Evolutionary conservation across 768 basidiomycete genomes (phyloP).

Genomic region (Pulveroboletus sp.): DNA sequence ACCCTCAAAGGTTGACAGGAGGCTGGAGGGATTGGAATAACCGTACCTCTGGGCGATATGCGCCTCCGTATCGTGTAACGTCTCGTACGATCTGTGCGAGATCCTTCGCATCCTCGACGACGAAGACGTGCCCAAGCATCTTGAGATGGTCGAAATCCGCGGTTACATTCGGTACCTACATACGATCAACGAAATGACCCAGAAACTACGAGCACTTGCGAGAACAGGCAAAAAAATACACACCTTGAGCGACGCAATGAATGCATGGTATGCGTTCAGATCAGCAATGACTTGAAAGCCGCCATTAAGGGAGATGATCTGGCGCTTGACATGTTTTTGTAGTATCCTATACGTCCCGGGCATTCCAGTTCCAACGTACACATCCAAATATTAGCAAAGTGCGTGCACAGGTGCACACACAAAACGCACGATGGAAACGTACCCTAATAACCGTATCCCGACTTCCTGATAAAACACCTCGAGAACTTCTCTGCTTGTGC

Average conservation of each 20-base stretch:
- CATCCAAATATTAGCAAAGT: not conserved
- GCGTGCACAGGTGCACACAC: not conserved
- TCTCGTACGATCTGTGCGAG: slow-evolving; percentile 94
- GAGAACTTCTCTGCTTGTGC: slow-evolving; percentile 91
- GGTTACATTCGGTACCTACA: slow-evolving; percentile 68
- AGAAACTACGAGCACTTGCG: not conserved
- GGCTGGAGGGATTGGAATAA: not conserved
- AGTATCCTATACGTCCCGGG: slow-evolving; percentile 43
- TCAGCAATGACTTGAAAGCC: slow-evolving; percentile 97
- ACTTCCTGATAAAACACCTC: slow-evolving; percentile 99
- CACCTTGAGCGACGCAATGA: slow-evolving; percentile 80
- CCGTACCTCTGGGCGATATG: slow-evolving; percentile 85
- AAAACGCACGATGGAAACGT: slow-evolving; percentile 25
- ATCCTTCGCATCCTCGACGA: slow-evolving; percentile 94
- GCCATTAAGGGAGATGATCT: slow-evolving; percentile 91
- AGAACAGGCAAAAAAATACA: slow-evolving; percentile 29
- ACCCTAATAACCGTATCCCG: slow-evolving; percentile 84
- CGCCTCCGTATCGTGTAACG: slow-evolving; percentile 92
- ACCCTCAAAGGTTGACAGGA: not conserved
- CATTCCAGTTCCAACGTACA: not conserved
- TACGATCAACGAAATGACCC: not conserved
- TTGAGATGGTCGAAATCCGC: slow-evolving; percentile 92
- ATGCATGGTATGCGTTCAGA: slow-evolving; percentile 87
- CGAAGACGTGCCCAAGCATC: slow-evolving; percentile 95
- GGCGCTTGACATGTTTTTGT: slow-evolving; percentile 94